Percentiles rank a stretch among this genome's conserved stretches.
phyloP scores from a whole-genome alignment of 2,329 filamentous ascomycete species.

The Penicillium brasilianum region DNA sequence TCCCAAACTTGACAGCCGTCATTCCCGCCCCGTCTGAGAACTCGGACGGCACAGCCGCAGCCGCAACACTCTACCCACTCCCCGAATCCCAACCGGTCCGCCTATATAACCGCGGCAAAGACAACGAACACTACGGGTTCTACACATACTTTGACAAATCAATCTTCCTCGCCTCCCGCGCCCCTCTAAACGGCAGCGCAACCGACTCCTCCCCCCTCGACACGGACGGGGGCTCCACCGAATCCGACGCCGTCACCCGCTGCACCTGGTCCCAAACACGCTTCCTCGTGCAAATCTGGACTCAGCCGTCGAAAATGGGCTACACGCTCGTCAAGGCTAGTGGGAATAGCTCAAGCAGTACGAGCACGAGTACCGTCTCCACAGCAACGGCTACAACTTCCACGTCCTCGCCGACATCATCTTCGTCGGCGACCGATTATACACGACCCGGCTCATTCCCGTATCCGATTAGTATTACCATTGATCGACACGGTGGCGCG shows the following conservation, averaged over 20 bases:
- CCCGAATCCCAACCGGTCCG: slow-evolving; percentile 75
- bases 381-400: slow-evolving; percentile 28
- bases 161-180: slow-evolving; percentile 74
- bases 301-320: slow-evolving; percentile 48
- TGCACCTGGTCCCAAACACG: slow-evolving; percentile 67
- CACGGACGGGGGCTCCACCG: slow-evolving; percentile 55
- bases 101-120: slow-evolving; percentile 79
- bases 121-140: slow-evolving; percentile 89
- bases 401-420: slow-evolving; percentile 22
- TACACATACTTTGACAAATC: slow-evolving; percentile 90
- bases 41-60: slow-evolving; percentile 72
- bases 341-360: slow-evolving; percentile 15
- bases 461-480: slow-evolving; percentile 63
- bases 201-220: slow-evolving; percentile 52
- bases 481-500: slow-evolving; percentile 65
- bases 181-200: slow-evolving; percentile 50
- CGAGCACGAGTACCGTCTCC: slow-evolving; percentile 13
- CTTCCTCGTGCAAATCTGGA: slow-evolving; percentile 68
- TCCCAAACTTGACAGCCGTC: slow-evolving; percentile 55
- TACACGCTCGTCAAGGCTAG: slow-evolving; percentile 32
- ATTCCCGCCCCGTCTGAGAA: slow-evolving; percentile 69
- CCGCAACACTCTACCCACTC: slow-evolving; percentile 73
- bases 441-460: slow-evolving; percentile 63
- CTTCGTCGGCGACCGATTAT: slow-evolving; percentile 52
- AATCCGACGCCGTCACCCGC: slow-evolving; percentile 52